Evolutionary conservation across 108 stramenopile species (phyloP).

Genomic region (Skeletonema tropicum): DNA sequence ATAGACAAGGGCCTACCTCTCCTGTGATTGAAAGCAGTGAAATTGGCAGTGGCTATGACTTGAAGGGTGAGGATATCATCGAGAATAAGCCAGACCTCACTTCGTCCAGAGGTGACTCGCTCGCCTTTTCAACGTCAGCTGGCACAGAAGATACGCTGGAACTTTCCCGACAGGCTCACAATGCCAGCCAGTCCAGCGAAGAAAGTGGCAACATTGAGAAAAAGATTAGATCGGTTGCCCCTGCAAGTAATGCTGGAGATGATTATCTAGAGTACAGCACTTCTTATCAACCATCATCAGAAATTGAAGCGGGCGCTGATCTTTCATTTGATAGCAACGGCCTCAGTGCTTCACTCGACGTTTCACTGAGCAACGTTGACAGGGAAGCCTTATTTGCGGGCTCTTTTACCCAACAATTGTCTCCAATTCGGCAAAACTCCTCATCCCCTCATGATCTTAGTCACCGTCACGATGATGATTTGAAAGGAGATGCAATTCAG

Average conservation of each 20-base stretch:
- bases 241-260: background rate
- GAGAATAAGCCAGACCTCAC: background rate
- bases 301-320: background rate
- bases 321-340: background rate
- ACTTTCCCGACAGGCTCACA: background rate
- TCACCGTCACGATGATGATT: background rate
- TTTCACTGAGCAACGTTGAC: background rate
- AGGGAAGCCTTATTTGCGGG: background rate
- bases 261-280: background rate
- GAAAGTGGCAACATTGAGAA: background rate
- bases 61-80: background rate
- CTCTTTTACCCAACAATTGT: background rate
- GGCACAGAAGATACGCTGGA: background rate
- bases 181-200: background rate
- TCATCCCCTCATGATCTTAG: background rate
- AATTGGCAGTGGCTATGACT: background rate
- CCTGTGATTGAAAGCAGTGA: background rate
- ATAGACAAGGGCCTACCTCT: background rate
- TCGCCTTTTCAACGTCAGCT: background rate
- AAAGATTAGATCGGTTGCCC: too few relatives aligned
- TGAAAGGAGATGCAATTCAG: background rate
- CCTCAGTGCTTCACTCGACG: constrained; percentile 4
- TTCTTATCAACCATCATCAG: background rate
- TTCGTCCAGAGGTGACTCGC: background rate
- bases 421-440: constrained; percentile 1